Evolutionary conservation across 1,284 basidiomycete species (phyloP), one percentile per base, ranked within the genome.

Genomic region (Ustilago sp.): DNA sequence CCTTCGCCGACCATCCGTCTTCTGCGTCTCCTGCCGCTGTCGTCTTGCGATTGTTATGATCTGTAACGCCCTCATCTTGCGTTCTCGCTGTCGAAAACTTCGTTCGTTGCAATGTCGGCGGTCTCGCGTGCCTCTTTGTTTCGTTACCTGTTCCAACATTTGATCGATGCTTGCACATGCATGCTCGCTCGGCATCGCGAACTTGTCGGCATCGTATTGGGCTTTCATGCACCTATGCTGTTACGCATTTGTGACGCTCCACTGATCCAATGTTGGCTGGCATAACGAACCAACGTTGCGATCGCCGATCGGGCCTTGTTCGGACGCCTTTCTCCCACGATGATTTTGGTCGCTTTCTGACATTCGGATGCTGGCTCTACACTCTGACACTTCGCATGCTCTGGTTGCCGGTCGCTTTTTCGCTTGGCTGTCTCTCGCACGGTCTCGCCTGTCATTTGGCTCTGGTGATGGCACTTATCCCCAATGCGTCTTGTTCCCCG

Each of bases 231-330:
- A 6, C 19, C 11, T 11, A 45, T 19, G 6, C 12, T 15, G n/a
- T 13, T 13, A 13, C 38, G 38, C 11, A 39, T 39, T 28, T 12
- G 9, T 23, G 23, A 28, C 13, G 28, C 31, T 11, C 28, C 28
- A 12, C 12, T 32, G 31, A 31, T 32, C 11, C 48, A 13, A 7
- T 32, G 23, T 28, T 28, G 15, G 48, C 11, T 50, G 48, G 48
- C 11, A 12, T 31, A 13, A 17, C 28, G 8, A 12, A 8, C 13
- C 23, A 28, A 50, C 31, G 23, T 13, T 50, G 23, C 48, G 31
- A 31, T 32, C 48, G 23, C 48, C 4, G 12, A 57, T 57, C 55
- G 55, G 55, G 55, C 55, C 45, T 19, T 39, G 55, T 35, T 57
- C 39, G 23, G 55, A 43, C 28, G 28, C 48, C 28, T 15, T 19